Conservation (phyloP, 2,329 filamentous ascomycete genomes). For the Capronia americana region DNA sequence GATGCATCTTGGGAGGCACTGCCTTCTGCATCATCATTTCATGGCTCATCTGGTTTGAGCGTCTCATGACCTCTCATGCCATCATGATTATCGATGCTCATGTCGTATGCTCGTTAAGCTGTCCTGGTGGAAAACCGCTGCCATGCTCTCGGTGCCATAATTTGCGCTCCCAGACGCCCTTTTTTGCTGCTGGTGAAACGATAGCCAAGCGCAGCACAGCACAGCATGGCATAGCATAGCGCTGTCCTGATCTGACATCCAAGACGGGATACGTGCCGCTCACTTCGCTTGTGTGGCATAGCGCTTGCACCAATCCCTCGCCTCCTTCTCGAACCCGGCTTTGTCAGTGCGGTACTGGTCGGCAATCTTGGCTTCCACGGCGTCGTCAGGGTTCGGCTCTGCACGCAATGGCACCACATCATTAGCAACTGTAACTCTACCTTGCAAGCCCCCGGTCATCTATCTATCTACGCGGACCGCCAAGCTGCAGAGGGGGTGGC, state of each 20-base stretch:
- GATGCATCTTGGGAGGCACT: not conserved
- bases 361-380: constrained; percentile 84
- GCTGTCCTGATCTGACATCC: not conserved
- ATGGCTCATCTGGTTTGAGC: not conserved
- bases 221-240: constrained; percentile 45
- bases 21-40: not conserved
- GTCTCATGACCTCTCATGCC: not conserved
- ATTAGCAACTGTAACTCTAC: not conserved
- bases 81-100: not conserved
- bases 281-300: constrained; percentile 62
- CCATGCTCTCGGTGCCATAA: not conserved
- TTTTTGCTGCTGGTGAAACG: not conserved
- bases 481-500: not conserved
- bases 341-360: constrained; percentile 78
- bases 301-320: constrained; percentile 72
- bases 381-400: constrained; percentile 87
- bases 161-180: not conserved
- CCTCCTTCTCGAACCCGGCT: constrained; percentile 74
- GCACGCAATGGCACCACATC: constrained; percentile 37
- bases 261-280: not conserved
- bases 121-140: not conserved
- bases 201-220: constrained; percentile 44
- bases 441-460: not conserved
- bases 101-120: not conserved
- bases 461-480: not conserved